phyloP scores from a whole-genome alignment of 2,329 filamentous ascomycete species.

The Colletotrichum plurivorum region DNA sequence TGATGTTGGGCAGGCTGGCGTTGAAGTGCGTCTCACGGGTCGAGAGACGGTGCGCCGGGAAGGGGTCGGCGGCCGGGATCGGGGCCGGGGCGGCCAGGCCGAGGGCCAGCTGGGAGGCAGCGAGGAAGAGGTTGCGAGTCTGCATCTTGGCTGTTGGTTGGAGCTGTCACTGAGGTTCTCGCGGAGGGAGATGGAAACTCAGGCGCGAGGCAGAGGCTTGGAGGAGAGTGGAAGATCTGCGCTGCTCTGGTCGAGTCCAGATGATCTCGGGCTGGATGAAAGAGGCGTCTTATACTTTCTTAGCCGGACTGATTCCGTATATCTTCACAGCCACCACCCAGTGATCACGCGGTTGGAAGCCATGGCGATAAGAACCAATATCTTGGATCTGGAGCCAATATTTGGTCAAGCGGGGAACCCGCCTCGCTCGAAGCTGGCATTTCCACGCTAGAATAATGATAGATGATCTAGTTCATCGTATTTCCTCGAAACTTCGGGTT shows the following conservation, averaged over 20 bases:
- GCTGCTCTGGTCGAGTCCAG: slow-evolving; percentile 1
- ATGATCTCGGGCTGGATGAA: not conserved
- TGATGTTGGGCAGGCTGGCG: slow-evolving; percentile 67
- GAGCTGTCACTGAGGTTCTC: not conserved
- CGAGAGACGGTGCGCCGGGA: slow-evolving; percentile 28
- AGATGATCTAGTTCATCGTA: not conserved
- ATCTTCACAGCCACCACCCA: not conserved
- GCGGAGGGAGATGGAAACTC: not conserved
- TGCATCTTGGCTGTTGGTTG: slow-evolving; percentile 14
- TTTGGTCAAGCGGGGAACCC: not conserved
- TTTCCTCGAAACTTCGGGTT: not conserved
- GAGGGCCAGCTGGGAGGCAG: slow-evolving; percentile 27
- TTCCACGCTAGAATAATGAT: slow-evolving; percentile 1
- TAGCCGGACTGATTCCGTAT: not conserved
- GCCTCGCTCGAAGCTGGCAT: not conserved
- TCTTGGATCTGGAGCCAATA: slow-evolving; percentile 1
- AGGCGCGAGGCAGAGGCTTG: not conserved
- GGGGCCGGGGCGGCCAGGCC: slow-evolving; percentile 33
- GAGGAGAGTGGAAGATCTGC: not conserved
- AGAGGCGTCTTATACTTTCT: slow-evolving; percentile 9
- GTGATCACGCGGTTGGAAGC: not conserved
- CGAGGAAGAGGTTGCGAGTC: slow-evolving; percentile 20
- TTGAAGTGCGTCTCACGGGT: slow-evolving; percentile 47
- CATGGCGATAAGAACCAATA: slow-evolving; percentile 11
- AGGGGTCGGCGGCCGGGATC: slow-evolving; percentile 9